Percentiles rank a stretch among this genome's conserved stretches.
These are phyloP conservation scores for Trifolium pratense DNA, from an alignment of 306 rosid genomes.

Conservation along the genomic window DNA sequence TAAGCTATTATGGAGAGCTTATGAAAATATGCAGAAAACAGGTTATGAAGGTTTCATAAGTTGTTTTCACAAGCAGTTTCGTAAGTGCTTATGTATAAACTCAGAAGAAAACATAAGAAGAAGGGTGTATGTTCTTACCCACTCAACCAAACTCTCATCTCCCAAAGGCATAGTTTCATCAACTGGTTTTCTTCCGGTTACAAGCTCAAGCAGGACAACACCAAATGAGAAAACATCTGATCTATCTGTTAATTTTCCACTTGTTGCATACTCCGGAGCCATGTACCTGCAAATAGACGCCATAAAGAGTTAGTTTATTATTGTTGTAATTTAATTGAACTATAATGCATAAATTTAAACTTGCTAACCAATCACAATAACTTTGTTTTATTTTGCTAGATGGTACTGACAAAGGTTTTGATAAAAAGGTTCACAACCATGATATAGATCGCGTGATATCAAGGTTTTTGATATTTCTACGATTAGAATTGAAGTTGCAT, in stretches of 20 bases:
- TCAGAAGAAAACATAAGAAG: neutral
- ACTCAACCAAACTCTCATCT: constrained; percentile 95
- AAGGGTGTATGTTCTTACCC: constrained; percentile 60
- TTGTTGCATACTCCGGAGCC: constrained; percentile 99
- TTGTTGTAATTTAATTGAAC: neutral
- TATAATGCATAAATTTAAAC: too few species aligned
- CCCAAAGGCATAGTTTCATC: constrained; percentile 81
- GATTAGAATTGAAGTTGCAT: neutral
- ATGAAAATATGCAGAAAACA: too few species aligned
- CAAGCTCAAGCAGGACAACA: constrained; percentile 91
- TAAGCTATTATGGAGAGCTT: too few species aligned
- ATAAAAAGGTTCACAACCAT: too few species aligned
- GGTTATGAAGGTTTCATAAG: neutral
- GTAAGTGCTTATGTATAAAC: constrained; percentile 3
- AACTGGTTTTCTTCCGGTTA: constrained; percentile 86
- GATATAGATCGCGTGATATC: neutral
- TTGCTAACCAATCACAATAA: too few species aligned
- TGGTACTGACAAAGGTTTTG: too few species aligned
- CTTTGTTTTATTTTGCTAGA: too few species aligned
- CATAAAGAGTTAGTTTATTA: constrained; percentile 14
- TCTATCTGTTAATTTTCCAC: constrained; percentile 93
- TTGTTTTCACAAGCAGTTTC: neutral
- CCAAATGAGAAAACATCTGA: constrained; percentile 98
- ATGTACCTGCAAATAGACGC: constrained; percentile 65
- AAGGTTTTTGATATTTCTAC: neutral